Base-by-base conservation (phyloP, 306 rosid genomes). In the Glycine tomentella region DNA sequence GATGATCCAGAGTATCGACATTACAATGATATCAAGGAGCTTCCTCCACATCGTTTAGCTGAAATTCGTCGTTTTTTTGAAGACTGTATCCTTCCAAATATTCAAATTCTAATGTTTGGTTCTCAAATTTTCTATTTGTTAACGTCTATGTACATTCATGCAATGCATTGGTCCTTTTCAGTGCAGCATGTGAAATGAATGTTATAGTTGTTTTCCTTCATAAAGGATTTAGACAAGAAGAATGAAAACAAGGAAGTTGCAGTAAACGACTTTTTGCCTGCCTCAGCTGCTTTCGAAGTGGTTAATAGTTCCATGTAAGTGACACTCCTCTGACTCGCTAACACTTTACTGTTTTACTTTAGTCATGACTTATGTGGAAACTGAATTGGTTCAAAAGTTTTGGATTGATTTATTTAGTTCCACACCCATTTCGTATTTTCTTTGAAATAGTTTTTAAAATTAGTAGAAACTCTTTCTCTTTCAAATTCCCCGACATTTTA, bases 1-100 rank as follows among this genome's bases (percentile, higher is more conserved):
- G 98, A 94, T 85, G 98, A 94, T 84, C 98, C 98, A 0, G 98
- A 94, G 82, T 94, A 94, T 82, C 90, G 97, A 38, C 97, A 94
- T 82, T 91, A 80, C 91, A 86, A 85, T 79, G 98, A 94, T 78
- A 94, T 94, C 89, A 94, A 94, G 91, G 97, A 94, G 15, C 97
- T 94, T 68, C 98, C 98, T 76, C 98, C 98, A 33, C 98, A 94
- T 64, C 98, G 97, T 63, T 91, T 92, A 84, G 93, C 98, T 80
- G 98, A 94, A 89, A 94, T 94, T 74, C 94, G 97, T 58, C 97
- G 98, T 11, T 94, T 94, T 80, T 94, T 94, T 69, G 98, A 94
- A 82, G 98, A 94, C 88, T 94, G 98, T 94, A 94, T 90, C 93
- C 93, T 91, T 81, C 45, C 4, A 10, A 74, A 78, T 44, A 8